Evolutionary conservation across 768 basidiomycete genomes (phyloP).

Genomic region (Pisolithus microcarpus): DNA sequence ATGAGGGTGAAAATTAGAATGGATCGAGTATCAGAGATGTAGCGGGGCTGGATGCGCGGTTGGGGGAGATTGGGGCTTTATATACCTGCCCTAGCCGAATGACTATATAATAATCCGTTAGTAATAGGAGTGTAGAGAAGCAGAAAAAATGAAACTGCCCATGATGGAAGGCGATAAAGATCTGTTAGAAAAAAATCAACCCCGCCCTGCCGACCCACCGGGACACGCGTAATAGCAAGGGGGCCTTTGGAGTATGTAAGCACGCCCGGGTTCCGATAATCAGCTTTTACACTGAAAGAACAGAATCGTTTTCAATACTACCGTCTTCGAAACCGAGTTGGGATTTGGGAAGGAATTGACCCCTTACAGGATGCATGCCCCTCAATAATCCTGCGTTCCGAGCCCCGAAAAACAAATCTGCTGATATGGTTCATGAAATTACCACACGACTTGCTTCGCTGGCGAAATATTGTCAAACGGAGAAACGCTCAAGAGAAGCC

Average conservation of each 20-base stretch:
- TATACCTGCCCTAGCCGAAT: constrained; percentile 13
- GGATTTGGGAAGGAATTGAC: no score
- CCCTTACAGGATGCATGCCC: neutral
- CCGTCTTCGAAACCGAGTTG: no score
- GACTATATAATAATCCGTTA: constrained; percentile 12
- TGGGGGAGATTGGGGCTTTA: constrained; percentile 10
- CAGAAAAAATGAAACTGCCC: neutral
- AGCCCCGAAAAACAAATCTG: constrained; percentile 3
- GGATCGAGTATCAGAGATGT: constrained; percentile 1
- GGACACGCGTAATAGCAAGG: no score
- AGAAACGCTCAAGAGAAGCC: neutral
- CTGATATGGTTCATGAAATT: neutral
- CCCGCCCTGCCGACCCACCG: no score
- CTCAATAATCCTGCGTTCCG: neutral
- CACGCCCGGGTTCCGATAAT: no score
- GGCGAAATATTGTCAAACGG: constrained; percentile 1
- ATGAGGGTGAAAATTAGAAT: constrained; percentile 12
- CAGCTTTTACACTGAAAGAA: no score
- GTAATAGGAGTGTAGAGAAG: neutral
- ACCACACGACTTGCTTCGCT: neutral
- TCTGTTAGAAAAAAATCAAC: no score
- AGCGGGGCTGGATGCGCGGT: neutral
- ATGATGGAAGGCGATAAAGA: no score
- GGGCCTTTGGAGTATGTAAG: no score
- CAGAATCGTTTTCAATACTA: no score